Percentiles rank a stretch among this genome's conserved stretches.
Conservation (phyloP, 2,329 filamentous ascomycete species). For the Epichloe coenophiala region DNA sequence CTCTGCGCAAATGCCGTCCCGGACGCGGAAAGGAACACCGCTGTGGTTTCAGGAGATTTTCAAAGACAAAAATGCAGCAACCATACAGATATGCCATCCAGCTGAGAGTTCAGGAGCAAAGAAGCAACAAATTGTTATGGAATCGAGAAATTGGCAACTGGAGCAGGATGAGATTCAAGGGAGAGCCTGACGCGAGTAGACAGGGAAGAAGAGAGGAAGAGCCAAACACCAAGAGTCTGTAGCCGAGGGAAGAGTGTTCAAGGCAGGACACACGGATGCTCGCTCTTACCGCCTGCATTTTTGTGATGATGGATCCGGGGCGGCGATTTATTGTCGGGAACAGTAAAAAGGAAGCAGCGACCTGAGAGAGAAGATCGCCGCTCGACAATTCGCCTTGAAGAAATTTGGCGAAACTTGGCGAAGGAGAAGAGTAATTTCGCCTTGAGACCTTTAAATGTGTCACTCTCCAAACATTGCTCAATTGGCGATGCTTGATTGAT, state of each 20-base stretch:
- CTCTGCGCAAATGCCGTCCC: background rate
- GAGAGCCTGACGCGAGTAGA: constrained; percentile 2
- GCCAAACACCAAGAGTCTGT: background rate
- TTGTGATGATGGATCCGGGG: background rate
- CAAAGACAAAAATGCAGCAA: constrained; percentile 15
- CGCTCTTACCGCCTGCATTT: constrained; percentile 6
- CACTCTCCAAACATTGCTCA: background rate
- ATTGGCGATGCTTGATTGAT: background rate
- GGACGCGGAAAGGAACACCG: background rate
- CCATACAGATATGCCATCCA: constrained; percentile 7
- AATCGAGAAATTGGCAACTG: constrained; percentile 14
- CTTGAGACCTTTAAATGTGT: background rate
- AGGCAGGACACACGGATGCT: constrained; percentile 3
- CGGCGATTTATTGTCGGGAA: background rate
- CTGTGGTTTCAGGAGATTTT: background rate
- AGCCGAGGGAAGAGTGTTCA: constrained; percentile 1
- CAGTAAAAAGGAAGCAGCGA: constrained; percentile 4
- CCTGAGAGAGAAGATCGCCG: background rate
- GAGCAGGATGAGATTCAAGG: constrained; percentile 7
- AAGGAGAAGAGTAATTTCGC: background rate
- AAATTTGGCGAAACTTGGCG: background rate
- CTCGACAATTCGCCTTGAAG: background rate
- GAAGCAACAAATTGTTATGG: constrained; percentile 10
- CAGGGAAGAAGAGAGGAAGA: constrained; percentile 2
- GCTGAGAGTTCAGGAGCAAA: constrained; percentile 10